These are phyloP conservation scores for Wickerhamiella vanderwaltii DNA, from an alignment of 805 yeast species.

Conservation along the genomic window DNA sequence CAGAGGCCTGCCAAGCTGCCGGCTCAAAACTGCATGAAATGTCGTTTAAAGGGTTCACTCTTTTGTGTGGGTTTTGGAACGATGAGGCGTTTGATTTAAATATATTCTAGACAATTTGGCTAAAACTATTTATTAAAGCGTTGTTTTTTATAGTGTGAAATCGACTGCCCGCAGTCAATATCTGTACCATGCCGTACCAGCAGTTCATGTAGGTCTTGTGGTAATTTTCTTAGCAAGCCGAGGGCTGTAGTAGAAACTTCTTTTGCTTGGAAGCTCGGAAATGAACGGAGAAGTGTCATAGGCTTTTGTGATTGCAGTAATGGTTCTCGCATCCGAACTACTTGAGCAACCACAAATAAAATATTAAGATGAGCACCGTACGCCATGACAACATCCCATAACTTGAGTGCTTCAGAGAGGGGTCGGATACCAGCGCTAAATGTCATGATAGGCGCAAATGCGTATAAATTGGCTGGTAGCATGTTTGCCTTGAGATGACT, in stretches of 20 bases:
- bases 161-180: slow-evolving; percentile 6
- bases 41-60: slow-evolving; percentile 35
- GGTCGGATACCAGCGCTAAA: slow-evolving; percentile 85
- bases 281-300: slow-evolving; percentile 58
- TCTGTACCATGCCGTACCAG: slow-evolving; percentile 55
- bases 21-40: neutral
- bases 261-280: slow-evolving; percentile 59
- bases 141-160: neutral
- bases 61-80: slow-evolving; percentile 50
- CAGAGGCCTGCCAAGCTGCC: neutral
- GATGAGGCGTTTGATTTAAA: slow-evolving; percentile 37
- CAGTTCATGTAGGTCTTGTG: slow-evolving; percentile 50
- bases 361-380: slow-evolving; percentile 85
- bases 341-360: slow-evolving; percentile 70
- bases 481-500: slow-evolving; percentile 47
- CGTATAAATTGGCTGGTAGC: slow-evolving; percentile 75
- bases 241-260: slow-evolving; percentile 68
- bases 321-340: slow-evolving; percentile 52
- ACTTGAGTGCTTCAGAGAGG: slow-evolving; percentile 52
- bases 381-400: slow-evolving; percentile 88
- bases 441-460: slow-evolving; percentile 59
- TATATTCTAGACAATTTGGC: slow-evolving; percentile 23
- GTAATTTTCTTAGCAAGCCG: slow-evolving; percentile 66
- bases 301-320: slow-evolving; percentile 54
- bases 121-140: too few species aligned